Evolutionary conservation across 805 yeast genomes (phyloP).

Genomic region (Starmerella ratchasimensis): DNA sequence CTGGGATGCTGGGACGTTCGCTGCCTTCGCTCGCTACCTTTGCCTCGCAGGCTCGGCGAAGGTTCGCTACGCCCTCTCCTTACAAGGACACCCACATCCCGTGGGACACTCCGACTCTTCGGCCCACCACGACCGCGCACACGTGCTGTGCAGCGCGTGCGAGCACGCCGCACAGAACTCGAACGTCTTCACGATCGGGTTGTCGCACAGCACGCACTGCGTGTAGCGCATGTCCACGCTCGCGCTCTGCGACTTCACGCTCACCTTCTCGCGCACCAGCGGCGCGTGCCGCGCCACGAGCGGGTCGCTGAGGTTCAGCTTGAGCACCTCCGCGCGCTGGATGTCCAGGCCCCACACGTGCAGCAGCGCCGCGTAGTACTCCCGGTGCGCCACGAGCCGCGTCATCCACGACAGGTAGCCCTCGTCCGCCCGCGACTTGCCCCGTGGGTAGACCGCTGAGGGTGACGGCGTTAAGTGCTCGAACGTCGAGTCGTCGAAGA

Average conservation of each 20-base stretch:
- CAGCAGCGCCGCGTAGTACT: slow-evolving; percentile 63
- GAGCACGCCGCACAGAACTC: slow-evolving; percentile 62
- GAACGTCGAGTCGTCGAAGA: background rate
- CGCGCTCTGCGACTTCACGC: background rate
- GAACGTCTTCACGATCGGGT: slow-evolving; percentile 44
- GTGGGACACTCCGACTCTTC: slow-evolving; percentile 51
- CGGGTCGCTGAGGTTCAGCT: slow-evolving; percentile 38
- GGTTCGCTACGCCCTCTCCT: slow-evolving; percentile 2
- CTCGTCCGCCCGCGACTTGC: background rate
- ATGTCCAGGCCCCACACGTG: slow-evolving; percentile 74
- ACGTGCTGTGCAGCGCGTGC: slow-evolving; percentile 63
- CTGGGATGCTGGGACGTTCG: background rate
- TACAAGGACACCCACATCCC: slow-evolving; percentile 75
- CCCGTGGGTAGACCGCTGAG: background rate
- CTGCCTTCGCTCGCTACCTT: too few relatives aligned
- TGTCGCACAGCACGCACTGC: slow-evolving; percentile 51
- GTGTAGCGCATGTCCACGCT: background rate
- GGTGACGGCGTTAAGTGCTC: too few relatives aligned
- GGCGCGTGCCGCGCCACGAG: background rate
- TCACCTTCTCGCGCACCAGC: background rate
- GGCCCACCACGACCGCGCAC: slow-evolving; percentile 75
- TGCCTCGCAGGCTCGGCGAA: too few relatives aligned
- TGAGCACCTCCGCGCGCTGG: slow-evolving; percentile 63
- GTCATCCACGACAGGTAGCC: slow-evolving; percentile 10
- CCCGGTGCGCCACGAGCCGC: slow-evolving; percentile 32